Base-by-base conservation (phyloP, 129 eudicot genomes). In the Flaveria trinervia region DNA sequence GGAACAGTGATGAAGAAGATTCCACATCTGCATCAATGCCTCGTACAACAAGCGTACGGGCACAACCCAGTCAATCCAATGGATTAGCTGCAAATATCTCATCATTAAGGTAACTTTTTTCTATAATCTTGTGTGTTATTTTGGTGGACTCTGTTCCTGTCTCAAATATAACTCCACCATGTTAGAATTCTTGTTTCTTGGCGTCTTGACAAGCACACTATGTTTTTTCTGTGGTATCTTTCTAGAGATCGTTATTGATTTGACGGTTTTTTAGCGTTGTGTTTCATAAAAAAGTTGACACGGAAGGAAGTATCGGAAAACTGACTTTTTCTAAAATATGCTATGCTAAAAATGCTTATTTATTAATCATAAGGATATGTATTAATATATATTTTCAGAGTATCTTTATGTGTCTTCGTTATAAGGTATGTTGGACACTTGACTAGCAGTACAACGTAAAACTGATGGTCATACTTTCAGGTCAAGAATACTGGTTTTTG, bases 1-100 rank as follows among this genome's bases (percentile, higher is more conserved):
- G 23, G 23, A 74, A 74, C 88, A 93, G 98, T 70, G 99, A 94
- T 70, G 98, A 93, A 84, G 98, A 93, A 87, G 98, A 93, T 83
- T 84, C 97, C 64, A 84, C 90, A 71, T 85, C 96, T 46, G 90
- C 89, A 20, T 74, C 86, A 10, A 69, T 78, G 74, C 71, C 92
- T 39, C 87, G 78, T 68, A 72, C 79, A 45, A 79, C 55, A 64
- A 83, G 90, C 74, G 79, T 76, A 46, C 86, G 66, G 9, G 60
- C 91, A 17, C 93, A 80, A 57, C 88, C 99, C 43, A 57, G 73
- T 52, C 57, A 85, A 49, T 72, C 87, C 26, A 91, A 91, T 76
- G 97, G 93, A 50, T 81, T 92, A 66, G 33, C 89, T 67, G 65
- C 83, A 75, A 84, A 69, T 79, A 11, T 65, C 51, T 72, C 88